Base-by-base conservation (phyloP, 2,329 filamentous ascomycete genomes). In the Didymella lethalis region DNA sequence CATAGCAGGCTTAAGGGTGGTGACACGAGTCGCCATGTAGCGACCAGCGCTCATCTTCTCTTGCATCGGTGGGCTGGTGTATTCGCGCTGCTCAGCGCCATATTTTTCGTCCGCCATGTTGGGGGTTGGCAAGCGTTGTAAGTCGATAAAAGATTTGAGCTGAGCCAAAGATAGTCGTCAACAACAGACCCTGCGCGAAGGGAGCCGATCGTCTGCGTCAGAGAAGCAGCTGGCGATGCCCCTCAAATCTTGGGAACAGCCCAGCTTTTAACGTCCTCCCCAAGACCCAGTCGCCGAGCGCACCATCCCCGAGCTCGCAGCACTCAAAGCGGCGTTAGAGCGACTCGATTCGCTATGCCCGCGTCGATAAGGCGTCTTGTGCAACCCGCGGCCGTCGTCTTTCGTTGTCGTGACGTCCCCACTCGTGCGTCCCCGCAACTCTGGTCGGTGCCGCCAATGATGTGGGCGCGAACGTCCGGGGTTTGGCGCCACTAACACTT, bases 1-100 rank as follows among this genome's bases (percentile, higher is more conserved):
- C 80, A 85, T 84, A 0, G 84, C 82, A n/a, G 85, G 85, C 64
- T 82, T 82, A 47, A 87, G 76, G 0, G 84, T 82, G 0, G 82
- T 76, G 18, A 87, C 54, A 18, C 85, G 81, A 6, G 85, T 86
- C 0, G 78, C 77, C 14, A 85, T 67, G 67, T 88, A 87, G 57
- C 76, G 78, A 16, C 78, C 77, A 1, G 75, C 68, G 29, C 69
- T 69, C 64, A 68, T 70, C 14, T 66, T 59, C 12, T 66, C 53
- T 1, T 58, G 43, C 2, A 26, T 38, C 0, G 63, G 55, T 2
- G 51, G 46, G 8, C 20, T 20, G n/a, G 25, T 54, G 23, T 66
- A 64, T 34, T 70, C 67, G 49, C 54, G 63, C 44, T 65, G 67
- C 44, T 65, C 54, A 4, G 52, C 31, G 31, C 54, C 5, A 6